Percentiles rank a stretch among this genome's conserved stretches.
phyloP scores from a whole-genome alignment of 2,329 filamentous ascomycete genomes.

The Ophiostoma australiae region DNA sequence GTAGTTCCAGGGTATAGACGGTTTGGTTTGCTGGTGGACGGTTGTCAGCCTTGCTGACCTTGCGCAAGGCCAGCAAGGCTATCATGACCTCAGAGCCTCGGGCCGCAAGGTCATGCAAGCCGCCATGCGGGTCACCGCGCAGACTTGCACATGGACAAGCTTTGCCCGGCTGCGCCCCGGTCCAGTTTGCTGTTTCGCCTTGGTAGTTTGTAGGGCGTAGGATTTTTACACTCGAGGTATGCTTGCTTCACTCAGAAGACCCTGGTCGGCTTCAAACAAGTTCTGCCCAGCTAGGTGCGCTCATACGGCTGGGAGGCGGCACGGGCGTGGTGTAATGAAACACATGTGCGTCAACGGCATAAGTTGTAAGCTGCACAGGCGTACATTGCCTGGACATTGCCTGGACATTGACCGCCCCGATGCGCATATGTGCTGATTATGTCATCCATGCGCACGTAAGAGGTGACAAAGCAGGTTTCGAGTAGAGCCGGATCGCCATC shows the following conservation, averaged over 20 bases:
- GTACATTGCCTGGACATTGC: neutral
- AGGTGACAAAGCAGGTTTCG: neutral
- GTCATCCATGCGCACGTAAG: neutral
- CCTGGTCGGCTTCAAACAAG: neutral
- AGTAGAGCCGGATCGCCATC: constrained; percentile 4
- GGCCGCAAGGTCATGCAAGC: neutral
- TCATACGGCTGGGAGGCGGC: neutral
- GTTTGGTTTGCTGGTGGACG: neutral
- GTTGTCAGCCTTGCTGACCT: neutral
- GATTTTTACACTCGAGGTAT: neutral
- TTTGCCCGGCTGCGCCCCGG: neutral
- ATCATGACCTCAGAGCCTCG: neutral
- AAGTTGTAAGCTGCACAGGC: neutral
- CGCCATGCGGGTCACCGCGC: neutral
- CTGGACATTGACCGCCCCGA: too few species aligned
- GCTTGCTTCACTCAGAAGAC: neutral
- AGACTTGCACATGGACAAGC: neutral
- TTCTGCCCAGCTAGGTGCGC: neutral
- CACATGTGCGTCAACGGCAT: neutral
- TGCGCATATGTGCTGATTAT: neutral
- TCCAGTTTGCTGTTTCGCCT: neutral
- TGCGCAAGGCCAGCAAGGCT: constrained; percentile 1
- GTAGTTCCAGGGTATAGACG: neutral
- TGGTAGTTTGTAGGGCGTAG: neutral
- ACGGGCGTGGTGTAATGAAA: neutral